Conservation (phyloP, 139 green algal genomes). For the Volvox africanus region DNA sequence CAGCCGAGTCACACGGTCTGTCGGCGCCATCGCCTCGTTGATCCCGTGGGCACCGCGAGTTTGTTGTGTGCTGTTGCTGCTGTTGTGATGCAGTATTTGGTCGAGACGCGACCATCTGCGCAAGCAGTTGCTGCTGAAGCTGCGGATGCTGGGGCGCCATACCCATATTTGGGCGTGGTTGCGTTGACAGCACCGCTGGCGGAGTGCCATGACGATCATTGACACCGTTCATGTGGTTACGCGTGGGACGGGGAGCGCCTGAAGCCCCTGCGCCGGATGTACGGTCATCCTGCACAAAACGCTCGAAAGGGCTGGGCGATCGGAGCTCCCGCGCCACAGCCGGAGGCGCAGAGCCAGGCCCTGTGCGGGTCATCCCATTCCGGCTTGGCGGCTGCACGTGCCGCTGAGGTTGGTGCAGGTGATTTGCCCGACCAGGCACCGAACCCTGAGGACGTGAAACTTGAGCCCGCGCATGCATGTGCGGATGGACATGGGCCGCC, state of each 20-base stretch:
- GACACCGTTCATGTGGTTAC: not conserved
- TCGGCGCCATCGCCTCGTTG: not conserved
- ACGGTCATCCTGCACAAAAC: not conserved
- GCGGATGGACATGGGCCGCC: no score
- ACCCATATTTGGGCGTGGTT: not conserved
- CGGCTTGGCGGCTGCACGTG: conserved; percentile 25
- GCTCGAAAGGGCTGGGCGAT: conserved; percentile 40
- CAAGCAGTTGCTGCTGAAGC: not conserved
- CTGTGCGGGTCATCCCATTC: not conserved
- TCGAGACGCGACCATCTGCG: not conserved
- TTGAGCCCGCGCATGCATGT: no score
- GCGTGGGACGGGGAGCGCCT: not conserved
- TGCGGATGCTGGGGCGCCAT: not conserved
- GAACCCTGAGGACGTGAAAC: not conserved
- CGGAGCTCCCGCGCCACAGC: not conserved
- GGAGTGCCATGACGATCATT: not conserved
- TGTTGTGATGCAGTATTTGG: not conserved
- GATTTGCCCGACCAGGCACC: not conserved
- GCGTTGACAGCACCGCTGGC: not conserved
- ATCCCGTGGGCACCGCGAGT: not conserved
- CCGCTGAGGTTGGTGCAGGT: not conserved
- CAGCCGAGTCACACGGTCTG: not conserved
- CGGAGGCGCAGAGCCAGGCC: not conserved
- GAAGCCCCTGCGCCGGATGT: not conserved
- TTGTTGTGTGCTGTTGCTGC: not conserved